These are phyloP conservation scores for Lepidium aucheri DNA, from an alignment of 345 rosid genomes.

Conservation along the genomic window DNA sequence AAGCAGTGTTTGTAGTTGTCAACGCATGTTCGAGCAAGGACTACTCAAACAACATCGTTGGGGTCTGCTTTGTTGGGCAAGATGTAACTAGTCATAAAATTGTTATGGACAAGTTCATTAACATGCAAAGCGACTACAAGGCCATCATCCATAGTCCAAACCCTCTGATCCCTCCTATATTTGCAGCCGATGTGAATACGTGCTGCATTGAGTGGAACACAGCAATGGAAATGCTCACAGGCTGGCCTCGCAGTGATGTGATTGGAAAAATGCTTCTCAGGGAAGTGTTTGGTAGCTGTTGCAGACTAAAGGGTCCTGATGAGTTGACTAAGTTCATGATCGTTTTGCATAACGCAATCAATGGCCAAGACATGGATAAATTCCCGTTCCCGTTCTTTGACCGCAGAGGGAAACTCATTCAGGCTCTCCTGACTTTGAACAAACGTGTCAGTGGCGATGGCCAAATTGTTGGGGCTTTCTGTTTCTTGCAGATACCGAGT, in stretches of 20 bases:
- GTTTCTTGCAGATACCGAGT: constrained; percentile 92
- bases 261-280: constrained; percentile 82
- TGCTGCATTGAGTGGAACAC: constrained; percentile 93
- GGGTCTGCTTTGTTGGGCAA: constrained; percentile 92
- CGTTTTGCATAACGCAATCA: constrained; percentile 68
- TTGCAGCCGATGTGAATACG: constrained; percentile 82
- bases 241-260: constrained; percentile 60
- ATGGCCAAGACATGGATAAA: constrained; percentile 75
- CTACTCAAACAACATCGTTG: constrained; percentile 66
- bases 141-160: constrained; percentile 84
- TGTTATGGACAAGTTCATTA: constrained; percentile 87
- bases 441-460: constrained; percentile 64
- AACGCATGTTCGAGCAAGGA: constrained; percentile 94
- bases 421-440: constrained; percentile 80
- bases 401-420: constrained; percentile 55
- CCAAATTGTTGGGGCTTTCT: constrained; percentile 72
- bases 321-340: constrained; percentile 84
- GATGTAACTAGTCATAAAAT: constrained; percentile 88
- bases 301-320: constrained; percentile 85
- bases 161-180: constrained; percentile 91
- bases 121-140: constrained; percentile 84
- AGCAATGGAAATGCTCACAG: constrained; percentile 92
- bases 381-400: constrained; percentile 72
- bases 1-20: constrained; percentile 75
- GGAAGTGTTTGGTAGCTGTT: constrained; percentile 82